Evolutionary conservation across 2,329 filamentous ascomycete genomes (phyloP), one percentile per base, ranked within the genome.

Genomic region (Penicillium sp.): DNA sequence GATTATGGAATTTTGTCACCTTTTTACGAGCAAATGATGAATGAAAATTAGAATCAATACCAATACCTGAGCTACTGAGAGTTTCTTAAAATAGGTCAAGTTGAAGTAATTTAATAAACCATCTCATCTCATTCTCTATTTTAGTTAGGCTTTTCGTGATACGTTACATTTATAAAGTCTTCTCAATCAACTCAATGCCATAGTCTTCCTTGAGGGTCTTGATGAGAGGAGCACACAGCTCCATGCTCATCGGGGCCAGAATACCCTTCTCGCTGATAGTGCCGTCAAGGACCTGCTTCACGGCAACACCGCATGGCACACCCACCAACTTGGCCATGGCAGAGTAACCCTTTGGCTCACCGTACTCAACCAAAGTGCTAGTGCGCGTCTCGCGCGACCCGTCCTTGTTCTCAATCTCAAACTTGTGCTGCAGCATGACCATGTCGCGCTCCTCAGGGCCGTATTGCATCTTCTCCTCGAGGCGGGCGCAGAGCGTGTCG

Each of bases 401-500:
- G 20, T 61, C 59, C 46, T 56, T 57, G 52, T 61, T 50, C 43
- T 61, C 57, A 33, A 61, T 61, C 26, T 57, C 57, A 28, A 96
- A 95, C 77, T 73, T 77, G 67, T 79, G 77, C 65, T 79, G 77
- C 35, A 79, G 68, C 77, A 89, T 84, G 62, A 94, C 89, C 63
- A 95, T 79, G 74, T 96, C 91, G 59, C 91, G 87, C 83, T 96
- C 91, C 60, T 83, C 87, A 65, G 88, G 80, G 68, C 83, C 88
- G 74, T 87, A 96, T 74, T 89, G 83, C 90, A 96, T 95, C 85
- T 95, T 96, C 80, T 89, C 78, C 80, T 96, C 91, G 28, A 96
- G 83, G 3, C 86, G 89, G 30, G 90, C 90, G 77, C 91, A 96
- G 40, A 96, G 84, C n/a, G 89, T 93, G 74, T 96, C 92, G 23